These are phyloP conservation scores for Dioszegia hungarica DNA, from an alignment of 768 basidiomycete species.

Conservation along the genomic window DNA sequence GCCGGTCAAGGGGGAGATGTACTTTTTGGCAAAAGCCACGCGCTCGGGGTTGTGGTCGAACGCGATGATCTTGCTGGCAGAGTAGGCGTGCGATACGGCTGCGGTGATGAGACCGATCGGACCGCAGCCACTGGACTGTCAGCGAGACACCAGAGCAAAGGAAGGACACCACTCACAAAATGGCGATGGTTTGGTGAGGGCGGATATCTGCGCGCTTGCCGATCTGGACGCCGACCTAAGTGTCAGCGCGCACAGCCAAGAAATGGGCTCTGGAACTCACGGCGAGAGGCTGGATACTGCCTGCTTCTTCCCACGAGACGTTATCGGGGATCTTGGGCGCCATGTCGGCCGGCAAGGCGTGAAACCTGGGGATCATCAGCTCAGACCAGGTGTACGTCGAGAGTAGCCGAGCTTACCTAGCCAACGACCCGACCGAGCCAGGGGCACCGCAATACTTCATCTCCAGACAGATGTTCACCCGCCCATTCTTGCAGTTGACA, in stretches of 20 bases:
- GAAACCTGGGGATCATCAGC: constrained; percentile 15
- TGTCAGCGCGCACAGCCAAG: background rate
- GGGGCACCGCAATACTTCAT: constrained; percentile 41
- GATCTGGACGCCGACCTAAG: constrained; percentile 39
- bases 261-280: constrained; percentile 23
- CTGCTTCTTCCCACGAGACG: constrained; percentile 39
- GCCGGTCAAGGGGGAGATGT: constrained; percentile 40
- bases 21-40: constrained; percentile 41
- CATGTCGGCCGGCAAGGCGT: constrained; percentile 41
- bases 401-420: constrained; percentile 15
- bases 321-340: constrained; percentile 39
- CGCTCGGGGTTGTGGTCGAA: constrained; percentile 37
- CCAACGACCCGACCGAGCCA: constrained; percentile 35
- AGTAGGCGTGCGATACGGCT: constrained; percentile 45
- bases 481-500: constrained; percentile 38
- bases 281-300: constrained; percentile 41
- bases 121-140: constrained; percentile 28
- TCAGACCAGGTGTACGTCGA: too few species aligned
- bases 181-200: constrained; percentile 40
- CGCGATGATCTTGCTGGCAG: constrained; percentile 35
- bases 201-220: constrained; percentile 37
- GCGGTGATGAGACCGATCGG: constrained; percentile 44
- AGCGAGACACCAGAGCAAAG: background rate
- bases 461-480: constrained; percentile 36
- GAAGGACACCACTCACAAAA: constrained; percentile 28